Evolutionary conservation across 108 stramenopile species (phyloP), one percentile per base, ranked within the genome.

Genomic region (Skeletonema potamos): DNA sequence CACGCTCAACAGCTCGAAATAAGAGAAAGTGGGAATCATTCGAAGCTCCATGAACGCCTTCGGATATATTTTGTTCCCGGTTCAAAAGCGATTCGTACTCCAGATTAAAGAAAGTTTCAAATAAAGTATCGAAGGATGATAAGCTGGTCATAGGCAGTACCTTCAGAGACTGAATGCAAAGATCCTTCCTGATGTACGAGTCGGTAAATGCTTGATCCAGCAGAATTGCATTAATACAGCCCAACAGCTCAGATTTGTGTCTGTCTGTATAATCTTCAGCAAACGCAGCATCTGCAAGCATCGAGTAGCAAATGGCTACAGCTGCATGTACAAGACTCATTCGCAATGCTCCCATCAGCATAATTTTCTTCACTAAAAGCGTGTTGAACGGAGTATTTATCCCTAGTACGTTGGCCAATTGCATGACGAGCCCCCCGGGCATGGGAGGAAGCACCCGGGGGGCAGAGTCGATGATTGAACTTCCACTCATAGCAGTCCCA

Each of bases 351-450:
- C 76, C 70, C 20, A 73, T 68, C 24, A 80, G 79, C 64, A 91
- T 85, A 8, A 66, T 60, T 18, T 34, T 67, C 64, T 87, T 86
- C 18, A 87, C 84, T 17, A 83, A 11, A 15, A 88, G 73, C 26
- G 73, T 67, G 6, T 78, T 66, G 6, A 54, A 37, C 0, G 62
- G 63, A 55, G 72, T 30, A 27, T 62, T 59, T 29, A 84, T 56
- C 46, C 85, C 90, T 17, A 91, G 62, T 12, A 87, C 79, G 27
- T 74, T 86, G 1, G 90, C 83, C 13, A 91, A 59, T 33, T 86
- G 81, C 60, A 91, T 84, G 22, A 89, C 68, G n/a, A 75, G 73
- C 11, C 66, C 83, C 22, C 86, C 88, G 20, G 88, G 88, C 73
- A 87, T 72, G 15, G 83, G 74, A 6, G 86, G 88, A 2, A 79